Conservation (phyloP, 192 early-diverging fungal genomes). For the Coemansia sp. region DNA sequence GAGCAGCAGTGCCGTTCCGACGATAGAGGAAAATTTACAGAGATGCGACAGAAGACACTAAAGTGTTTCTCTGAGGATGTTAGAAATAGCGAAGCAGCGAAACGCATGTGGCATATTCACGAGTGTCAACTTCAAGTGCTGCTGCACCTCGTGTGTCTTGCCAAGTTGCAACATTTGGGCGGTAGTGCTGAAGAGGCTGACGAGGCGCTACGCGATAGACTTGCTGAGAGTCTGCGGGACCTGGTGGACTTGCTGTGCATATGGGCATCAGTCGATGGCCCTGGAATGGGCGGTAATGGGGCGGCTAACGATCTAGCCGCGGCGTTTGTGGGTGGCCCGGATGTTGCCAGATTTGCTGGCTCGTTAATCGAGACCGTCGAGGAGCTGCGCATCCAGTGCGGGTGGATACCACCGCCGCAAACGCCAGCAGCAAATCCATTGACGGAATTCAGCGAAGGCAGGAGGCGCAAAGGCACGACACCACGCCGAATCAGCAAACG, state of each 20-base stretch:
- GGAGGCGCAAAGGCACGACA: slow-evolving; percentile 45
- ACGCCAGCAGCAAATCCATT: background rate
- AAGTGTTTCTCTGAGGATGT: background rate
- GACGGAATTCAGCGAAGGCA: slow-evolving; percentile 14
- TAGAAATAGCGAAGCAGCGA: background rate
- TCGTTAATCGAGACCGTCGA: slow-evolving; percentile 35
- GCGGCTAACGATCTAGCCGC: slow-evolving; percentile 30
- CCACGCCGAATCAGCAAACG: slow-evolving; percentile 35
- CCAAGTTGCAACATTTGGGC: background rate
- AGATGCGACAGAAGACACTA: slow-evolving; percentile 7
- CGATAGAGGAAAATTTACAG: background rate
- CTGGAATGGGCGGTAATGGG: background rate
- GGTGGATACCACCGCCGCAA: slow-evolving; percentile 38
- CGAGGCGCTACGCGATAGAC: background rate
- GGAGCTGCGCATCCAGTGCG: slow-evolving; percentile 51
- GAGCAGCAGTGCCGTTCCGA: background rate
- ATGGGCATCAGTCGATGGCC: slow-evolving; percentile 45
- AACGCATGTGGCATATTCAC: slow-evolving; percentile 37
- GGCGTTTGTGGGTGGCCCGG: slow-evolving; percentile 39
- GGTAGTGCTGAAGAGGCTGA: background rate
- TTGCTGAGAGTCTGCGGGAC: slow-evolving; percentile 29
- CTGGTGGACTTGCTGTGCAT: slow-evolving; percentile 44
- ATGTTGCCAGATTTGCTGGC: slow-evolving; percentile 22
- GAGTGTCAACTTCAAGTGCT: slow-evolving; percentile 53
- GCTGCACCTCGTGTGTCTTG: slow-evolving; percentile 31